phyloP scores from a whole-genome alignment of 345 rosid genomes.

The Hibiscus syriacus region DNA sequence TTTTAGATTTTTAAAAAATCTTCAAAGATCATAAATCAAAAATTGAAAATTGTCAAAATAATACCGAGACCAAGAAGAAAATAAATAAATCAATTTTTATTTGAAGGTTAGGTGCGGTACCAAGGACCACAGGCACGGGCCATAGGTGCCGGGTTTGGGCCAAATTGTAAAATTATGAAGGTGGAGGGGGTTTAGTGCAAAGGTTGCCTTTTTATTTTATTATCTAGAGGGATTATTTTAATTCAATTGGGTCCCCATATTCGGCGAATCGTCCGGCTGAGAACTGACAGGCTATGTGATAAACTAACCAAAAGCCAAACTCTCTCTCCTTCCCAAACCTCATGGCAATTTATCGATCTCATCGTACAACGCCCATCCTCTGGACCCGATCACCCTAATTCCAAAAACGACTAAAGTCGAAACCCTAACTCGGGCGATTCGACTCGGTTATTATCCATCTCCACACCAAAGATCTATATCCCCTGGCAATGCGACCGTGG shows the following conservation, averaged over 20 bases:
- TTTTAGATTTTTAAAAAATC: no score
- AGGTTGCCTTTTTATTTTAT: neutral
- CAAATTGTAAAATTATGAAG: no score
- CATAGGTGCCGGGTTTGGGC: neutral
- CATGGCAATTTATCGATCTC: slow-evolving; percentile 4
- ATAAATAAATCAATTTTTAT: no score
- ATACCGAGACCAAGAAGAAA: no score
- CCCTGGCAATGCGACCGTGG: slow-evolving; percentile 79
- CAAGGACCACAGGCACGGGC: no score
- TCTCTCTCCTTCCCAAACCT: neutral
- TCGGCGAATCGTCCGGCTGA: slow-evolving; percentile 3
- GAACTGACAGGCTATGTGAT: neutral
- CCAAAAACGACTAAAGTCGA: neutral
- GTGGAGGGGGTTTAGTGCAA: neutral
- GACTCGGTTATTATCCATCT: neutral
- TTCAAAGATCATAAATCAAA: no score
- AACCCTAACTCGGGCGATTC: slow-evolving; percentile 7
- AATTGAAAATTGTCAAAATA: no score
- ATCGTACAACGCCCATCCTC: neutral
- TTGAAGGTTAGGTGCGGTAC: no score
- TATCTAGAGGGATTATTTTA: neutral
- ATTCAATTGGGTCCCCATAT: slow-evolving; percentile 3
- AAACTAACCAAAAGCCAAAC: neutral
- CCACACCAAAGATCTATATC: slow-evolving; percentile 6
- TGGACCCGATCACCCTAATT: neutral